These are phyloP conservation scores for Nicotiana noctiflora DNA, from an alignment of 257 asterid species.

Conservation along the genomic window DNA sequence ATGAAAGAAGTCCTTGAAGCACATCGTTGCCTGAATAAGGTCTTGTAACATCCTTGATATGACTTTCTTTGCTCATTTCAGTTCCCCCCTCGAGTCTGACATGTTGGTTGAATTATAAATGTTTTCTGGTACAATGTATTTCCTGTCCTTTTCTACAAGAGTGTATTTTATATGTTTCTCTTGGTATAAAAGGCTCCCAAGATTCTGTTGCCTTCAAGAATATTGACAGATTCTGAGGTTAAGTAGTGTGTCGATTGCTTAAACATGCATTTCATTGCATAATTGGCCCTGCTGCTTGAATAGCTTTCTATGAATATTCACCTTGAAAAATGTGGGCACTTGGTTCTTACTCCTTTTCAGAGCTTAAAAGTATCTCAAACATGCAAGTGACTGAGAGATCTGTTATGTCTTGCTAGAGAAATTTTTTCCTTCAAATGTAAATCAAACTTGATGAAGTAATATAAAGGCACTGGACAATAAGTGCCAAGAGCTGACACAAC, in stretches of 20 bases:
- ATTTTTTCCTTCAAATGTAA: slow-evolving; percentile 3
- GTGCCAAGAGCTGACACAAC: neutral
- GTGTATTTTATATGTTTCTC: neutral
- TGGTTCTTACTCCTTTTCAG: neutral
- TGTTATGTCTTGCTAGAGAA: neutral
- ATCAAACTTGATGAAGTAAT: neutral
- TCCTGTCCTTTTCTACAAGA: neutral
- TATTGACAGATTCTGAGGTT: neutral
- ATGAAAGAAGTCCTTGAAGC: slow-evolving; percentile 91
- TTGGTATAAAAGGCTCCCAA: neutral
- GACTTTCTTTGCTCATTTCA: neutral
- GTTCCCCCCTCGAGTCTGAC: neutral
- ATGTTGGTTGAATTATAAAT: neutral
- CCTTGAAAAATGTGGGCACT: neutral
- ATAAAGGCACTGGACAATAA: neutral
- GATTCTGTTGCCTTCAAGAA: neutral
- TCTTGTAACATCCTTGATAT: slow-evolving; percentile 15
- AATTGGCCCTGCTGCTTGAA: neutral
- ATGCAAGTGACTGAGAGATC: neutral
- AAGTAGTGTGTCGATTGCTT: neutral
- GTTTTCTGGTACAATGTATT: neutral
- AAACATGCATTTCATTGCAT: neutral
- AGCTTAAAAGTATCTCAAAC: neutral
- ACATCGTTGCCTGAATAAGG: slow-evolving; percentile 93
- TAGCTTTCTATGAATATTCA: neutral